phyloP scores from a whole-genome alignment of 805 yeast species.

The Allodekkera sacchari region DNA sequence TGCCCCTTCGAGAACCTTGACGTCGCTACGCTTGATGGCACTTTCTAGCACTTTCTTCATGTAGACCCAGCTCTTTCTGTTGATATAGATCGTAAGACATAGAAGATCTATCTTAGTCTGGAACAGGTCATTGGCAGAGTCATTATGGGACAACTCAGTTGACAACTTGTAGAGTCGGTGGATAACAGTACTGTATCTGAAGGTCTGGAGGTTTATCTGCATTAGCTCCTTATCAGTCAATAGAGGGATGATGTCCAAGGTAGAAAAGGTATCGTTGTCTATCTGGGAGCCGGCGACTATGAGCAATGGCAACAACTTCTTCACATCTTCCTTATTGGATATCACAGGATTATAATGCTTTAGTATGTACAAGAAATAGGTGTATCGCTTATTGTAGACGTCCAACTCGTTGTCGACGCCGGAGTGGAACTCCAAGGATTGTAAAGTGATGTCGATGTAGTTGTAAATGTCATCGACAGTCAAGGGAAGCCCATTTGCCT shows the following conservation, averaged over 20 bases:
- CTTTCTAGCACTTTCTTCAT: slow-evolving; percentile 5
- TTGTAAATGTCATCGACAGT: slow-evolving; percentile 13
- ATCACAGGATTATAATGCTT: slow-evolving; percentile 16
- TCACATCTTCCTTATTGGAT: slow-evolving; percentile 8
- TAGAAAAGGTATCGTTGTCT: slow-evolving; percentile 15
- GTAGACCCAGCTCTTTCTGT: slow-evolving; percentile 9
- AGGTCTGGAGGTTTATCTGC: neutral
- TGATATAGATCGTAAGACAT: slow-evolving; percentile 11
- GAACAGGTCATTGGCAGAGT: slow-evolving; percentile 2
- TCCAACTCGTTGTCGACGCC: slow-evolving; percentile 4
- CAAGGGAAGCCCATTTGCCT: slow-evolving; percentile 20
- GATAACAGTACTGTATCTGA: slow-evolving; percentile 5
- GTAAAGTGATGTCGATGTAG: slow-evolving; percentile 15
- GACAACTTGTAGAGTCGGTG: slow-evolving; percentile 5
- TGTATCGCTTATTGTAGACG: slow-evolving; percentile 16
- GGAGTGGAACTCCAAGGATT: slow-evolving; percentile 22
- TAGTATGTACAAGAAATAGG: slow-evolving; percentile 10
- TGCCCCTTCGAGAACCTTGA: slow-evolving; percentile 5
- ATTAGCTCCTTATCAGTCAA: neutral
- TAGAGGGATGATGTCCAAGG: slow-evolving; percentile 7
- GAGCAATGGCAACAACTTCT: slow-evolving; percentile 17
- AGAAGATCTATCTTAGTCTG: slow-evolving; percentile 7
- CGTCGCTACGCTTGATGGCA: slow-evolving; percentile 11
- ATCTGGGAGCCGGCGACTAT: slow-evolving; percentile 21
- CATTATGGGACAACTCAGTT: neutral